Evolutionary conservation across 2,329 filamentous ascomycete species (phyloP).

Genomic region (Eutypa lata): DNA sequence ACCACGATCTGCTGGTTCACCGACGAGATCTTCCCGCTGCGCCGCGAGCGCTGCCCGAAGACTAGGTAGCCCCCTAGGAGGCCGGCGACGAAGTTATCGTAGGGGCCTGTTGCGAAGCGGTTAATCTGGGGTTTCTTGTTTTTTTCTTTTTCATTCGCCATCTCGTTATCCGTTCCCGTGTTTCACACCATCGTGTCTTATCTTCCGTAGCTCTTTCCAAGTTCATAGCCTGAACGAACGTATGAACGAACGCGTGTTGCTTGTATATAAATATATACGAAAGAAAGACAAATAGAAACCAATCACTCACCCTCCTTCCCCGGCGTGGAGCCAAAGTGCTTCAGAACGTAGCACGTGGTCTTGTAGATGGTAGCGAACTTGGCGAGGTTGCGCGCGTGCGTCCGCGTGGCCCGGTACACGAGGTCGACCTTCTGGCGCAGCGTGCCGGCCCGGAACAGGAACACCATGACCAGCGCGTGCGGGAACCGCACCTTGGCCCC

Average conservation of each 20-base stretch:
- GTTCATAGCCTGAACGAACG: background rate
- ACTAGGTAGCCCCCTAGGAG: constrained; percentile 88
- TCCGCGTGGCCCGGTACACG: constrained; percentile 81
- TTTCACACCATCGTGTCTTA: no score
- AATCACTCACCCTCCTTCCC: constrained; percentile 53
- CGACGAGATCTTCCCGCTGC: constrained; percentile 67
- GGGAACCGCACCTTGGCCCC: constrained; percentile 97
- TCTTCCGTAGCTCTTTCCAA: background rate
- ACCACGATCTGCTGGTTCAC: constrained; percentile 97
- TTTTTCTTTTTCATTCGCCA: no score
- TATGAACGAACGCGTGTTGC: constrained; percentile 19
- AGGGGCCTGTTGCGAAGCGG: constrained; percentile 53
- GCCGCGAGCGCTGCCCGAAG: constrained; percentile 67
- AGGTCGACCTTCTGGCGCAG: constrained; percentile 74
- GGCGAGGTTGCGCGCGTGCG: constrained; percentile 88
- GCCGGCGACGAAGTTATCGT: constrained; percentile 84
- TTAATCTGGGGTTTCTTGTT: no score
- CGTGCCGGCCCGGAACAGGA: constrained; percentile 91
- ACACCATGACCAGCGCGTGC: constrained; percentile 96
- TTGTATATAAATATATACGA: constrained; percentile 13
- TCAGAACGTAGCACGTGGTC: constrained; percentile 70
- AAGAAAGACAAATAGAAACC: background rate
- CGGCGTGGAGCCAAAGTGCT: constrained; percentile 54
- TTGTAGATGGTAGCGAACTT: constrained; percentile 94
- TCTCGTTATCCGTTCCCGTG: no score